Evolutionary conservation across 495 filamentous ascomycete species (phyloP).

Genomic region (Diplogelasinospora grovesii): DNA sequence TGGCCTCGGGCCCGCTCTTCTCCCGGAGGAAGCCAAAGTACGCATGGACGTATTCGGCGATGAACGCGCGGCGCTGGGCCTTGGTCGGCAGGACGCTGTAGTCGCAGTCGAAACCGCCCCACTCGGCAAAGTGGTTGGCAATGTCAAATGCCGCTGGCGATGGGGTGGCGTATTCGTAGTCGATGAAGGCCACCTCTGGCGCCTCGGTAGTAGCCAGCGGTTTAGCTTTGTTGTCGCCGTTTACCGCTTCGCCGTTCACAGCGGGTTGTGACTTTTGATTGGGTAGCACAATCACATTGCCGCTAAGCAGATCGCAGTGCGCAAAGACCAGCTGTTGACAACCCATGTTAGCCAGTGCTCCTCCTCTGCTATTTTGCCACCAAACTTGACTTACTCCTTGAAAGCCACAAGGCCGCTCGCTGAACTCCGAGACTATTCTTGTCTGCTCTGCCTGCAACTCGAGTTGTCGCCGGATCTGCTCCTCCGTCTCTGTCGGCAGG

Average conservation of each 20-base stretch:
- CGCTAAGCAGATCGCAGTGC: slow-evolving; percentile 90
- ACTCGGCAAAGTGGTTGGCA: slow-evolving; percentile 98
- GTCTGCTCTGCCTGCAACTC: slow-evolving; percentile 69
- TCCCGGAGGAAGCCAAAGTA: slow-evolving; percentile 39
- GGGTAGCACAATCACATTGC: slow-evolving; percentile 88
- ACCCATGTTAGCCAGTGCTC: slow-evolving; percentile 18
- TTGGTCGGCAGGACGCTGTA: slow-evolving; percentile 74
- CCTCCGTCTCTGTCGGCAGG: slow-evolving; percentile 62
- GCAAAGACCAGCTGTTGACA: slow-evolving; percentile 78
- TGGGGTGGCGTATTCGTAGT: slow-evolving; percentile 95
- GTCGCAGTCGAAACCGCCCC: slow-evolving; percentile 96
- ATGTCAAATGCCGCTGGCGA: slow-evolving; percentile 97
- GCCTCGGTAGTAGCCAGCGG: no score
- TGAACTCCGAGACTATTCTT: slow-evolving; percentile 59
- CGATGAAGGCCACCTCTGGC: slow-evolving; percentile 76
- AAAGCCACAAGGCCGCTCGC: slow-evolving; percentile 64
- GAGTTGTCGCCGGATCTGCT: slow-evolving; percentile 58
- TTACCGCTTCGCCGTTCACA: slow-evolving; percentile 22
- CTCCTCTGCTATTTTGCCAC: no score
- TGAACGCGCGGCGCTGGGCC: slow-evolving; percentile 70
- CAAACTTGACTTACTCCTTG: slow-evolving; percentile 54
- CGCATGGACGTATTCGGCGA: slow-evolving; percentile 67
- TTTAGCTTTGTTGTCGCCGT: no score
- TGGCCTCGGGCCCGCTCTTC: no score
- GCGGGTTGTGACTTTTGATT: slow-evolving; percentile 22